These are phyloP conservation scores for Antitrichia curtipendula DNA, from an alignment of 225 moss, liverwort and hornwort genomes.

Conservation along the genomic window DNA sequence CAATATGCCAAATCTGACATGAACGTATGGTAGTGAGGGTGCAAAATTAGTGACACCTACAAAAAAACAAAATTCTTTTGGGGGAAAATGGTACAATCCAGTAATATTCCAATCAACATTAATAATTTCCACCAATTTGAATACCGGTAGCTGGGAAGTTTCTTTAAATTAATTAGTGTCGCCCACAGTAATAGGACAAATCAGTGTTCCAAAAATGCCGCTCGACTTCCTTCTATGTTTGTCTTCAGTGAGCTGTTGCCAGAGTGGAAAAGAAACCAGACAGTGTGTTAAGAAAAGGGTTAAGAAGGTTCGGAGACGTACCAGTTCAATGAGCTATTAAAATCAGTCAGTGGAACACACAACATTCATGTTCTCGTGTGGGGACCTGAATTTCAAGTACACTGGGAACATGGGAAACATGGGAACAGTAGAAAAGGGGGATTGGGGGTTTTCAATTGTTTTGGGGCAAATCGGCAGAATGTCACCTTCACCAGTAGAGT, in stretches of 20 bases:
- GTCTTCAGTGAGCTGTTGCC: neutral
- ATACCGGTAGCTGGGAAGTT: neutral
- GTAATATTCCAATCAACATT: neutral
- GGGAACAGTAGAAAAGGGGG: neutral
- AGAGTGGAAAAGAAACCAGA: neutral
- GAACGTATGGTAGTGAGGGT: no score
- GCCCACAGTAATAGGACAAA: neutral
- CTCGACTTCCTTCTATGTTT: neutral
- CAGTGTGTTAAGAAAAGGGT: neutral
- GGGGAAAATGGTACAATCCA: neutral
- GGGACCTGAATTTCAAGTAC: neutral
- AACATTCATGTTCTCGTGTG: neutral
- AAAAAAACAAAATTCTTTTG: neutral
- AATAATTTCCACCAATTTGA: neutral
- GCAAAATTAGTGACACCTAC: neutral
- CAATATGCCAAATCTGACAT: no score
- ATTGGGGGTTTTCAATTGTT: neutral
- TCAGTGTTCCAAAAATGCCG: neutral
- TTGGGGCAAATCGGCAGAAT: no score
- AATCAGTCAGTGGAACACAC: neutral
- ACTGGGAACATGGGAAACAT: neutral
- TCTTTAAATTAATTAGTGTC: neutral
- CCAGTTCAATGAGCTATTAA: neutral
- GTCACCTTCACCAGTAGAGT: neutral
- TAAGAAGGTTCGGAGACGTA: neutral